Conservation (phyloP, 1,284 basidiomycete genomes). For the Ganoderma leucocontextum region DNA sequence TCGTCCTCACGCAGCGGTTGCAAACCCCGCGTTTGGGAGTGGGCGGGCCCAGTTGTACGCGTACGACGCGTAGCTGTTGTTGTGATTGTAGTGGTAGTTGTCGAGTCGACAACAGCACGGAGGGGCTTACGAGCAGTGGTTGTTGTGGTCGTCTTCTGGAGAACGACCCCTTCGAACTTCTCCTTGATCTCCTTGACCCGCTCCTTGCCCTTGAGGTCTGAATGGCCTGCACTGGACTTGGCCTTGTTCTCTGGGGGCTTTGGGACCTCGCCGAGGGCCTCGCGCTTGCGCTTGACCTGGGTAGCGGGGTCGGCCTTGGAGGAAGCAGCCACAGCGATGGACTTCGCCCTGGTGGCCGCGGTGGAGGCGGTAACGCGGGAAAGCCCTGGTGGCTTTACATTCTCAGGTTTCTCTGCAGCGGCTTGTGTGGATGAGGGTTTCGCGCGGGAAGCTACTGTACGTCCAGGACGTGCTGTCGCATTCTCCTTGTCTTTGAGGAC, state of each 20-base stretch:
- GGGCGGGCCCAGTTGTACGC: constrained; percentile 27
- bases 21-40: constrained; percentile 16
- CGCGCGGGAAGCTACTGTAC: constrained; percentile 60
- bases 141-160: constrained; percentile 53
- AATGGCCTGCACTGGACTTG: constrained; percentile 36
- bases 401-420: constrained; percentile 47
- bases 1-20: constrained; percentile 48
- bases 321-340: constrained; percentile 37
- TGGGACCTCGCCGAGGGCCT: constrained; percentile 75
- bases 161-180: constrained; percentile 64
- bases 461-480: constrained; percentile 57
- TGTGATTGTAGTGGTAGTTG: constrained; percentile 45
- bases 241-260: constrained; percentile 55
- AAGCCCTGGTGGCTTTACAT: constrained; percentile 42
- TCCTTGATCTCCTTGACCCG: constrained; percentile 48
- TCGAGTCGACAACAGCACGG: constrained; percentile 32
- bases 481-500: constrained; percentile 71
- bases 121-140: constrained; percentile 39
- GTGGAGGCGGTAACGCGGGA: constrained; percentile 45
- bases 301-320: constrained; percentile 52
- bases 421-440: constrained; percentile 59
- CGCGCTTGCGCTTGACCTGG: constrained; percentile 75
- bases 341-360: constrained; percentile 49
- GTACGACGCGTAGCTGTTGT: constrained; percentile 41
- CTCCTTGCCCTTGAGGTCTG: constrained; percentile 51